These are phyloP conservation scores for Phytophthora boehmeriae DNA, from an alignment of 352 stramenopile genomes.

Conservation along the genomic window DNA sequence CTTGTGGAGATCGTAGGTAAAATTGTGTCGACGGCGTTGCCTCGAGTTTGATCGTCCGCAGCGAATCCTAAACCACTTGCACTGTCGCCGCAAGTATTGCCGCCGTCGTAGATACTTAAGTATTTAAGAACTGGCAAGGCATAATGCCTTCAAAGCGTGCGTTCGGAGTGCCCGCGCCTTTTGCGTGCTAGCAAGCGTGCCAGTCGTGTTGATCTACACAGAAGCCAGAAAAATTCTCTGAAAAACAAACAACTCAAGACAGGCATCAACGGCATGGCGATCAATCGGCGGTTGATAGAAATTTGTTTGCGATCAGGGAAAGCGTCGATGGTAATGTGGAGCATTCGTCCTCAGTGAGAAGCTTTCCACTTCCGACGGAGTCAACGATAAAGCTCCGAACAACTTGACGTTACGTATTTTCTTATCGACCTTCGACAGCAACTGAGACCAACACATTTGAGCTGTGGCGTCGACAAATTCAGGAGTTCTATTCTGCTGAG, in stretches of 20 bases:
- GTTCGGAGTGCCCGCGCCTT: slow-evolving; percentile 35
- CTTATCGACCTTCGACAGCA: not conserved
- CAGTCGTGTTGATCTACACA: slow-evolving; percentile 7
- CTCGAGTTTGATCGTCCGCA: slow-evolving; percentile 24
- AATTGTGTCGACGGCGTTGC: not conserved
- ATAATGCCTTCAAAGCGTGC: slow-evolving; percentile 19
- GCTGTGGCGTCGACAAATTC: slow-evolving; percentile 17
- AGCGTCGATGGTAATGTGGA: not conserved
- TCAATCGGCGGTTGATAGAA: slow-evolving; percentile 4
- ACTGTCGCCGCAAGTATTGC: slow-evolving; percentile 2
- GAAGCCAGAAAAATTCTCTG: slow-evolving; percentile 4
- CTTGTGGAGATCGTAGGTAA: slow-evolving; percentile 13
- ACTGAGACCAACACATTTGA: slow-evolving; percentile 5
- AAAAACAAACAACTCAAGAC: slow-evolving; percentile 4
- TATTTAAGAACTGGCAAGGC: slow-evolving; percentile 36
- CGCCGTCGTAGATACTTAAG: slow-evolving; percentile 31
- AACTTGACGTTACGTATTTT: not conserved
- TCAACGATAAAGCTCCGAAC: no score
- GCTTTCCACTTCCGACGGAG: no score
- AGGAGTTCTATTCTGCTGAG: slow-evolving; percentile 15
- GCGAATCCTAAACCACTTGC: no score
- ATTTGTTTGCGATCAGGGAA: slow-evolving; percentile 1
- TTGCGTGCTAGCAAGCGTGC: slow-evolving; percentile 29
- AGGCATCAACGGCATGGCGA: not conserved
- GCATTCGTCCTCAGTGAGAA: not conserved